Evolutionary conservation across 2,329 filamentous ascomycete genomes (phyloP), one percentile per base, ranked within the genome.

Genomic region (Exophiala bonariae): DNA sequence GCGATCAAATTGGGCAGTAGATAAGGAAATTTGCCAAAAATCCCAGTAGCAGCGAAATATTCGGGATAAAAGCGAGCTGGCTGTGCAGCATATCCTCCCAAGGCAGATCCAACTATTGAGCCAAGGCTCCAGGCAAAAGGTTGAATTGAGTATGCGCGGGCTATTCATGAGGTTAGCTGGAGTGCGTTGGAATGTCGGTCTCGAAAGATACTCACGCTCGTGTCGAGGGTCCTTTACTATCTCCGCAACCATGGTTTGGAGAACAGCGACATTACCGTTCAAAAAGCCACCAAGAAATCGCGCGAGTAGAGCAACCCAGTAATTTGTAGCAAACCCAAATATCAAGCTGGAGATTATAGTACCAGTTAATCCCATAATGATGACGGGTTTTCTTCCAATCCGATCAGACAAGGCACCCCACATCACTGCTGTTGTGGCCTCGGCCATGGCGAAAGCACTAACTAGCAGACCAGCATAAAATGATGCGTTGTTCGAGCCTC

Each of bases 181-280:
- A n/a, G n/a, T n/a, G n/a, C n/a, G n/a, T n/a, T n/a, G n/a, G n/a
- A n/a, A n/a, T n/a, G n/a, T n/a, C n/a, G n/a, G n/a, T n/a, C n/a
- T n/a, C n/a, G n/a, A n/a, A n/a, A n/a, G n/a, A n/a, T n/a, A 51
- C 62, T 42, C 54, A 65, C 65, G 70, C 47, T 73, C 70, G 46
- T 73, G 69, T 36, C 70, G 67, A 1, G 70, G 70, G 65, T 87
- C 85, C 41, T 77, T 74, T 22, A 89, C 80, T 33, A 86, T 83
- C 64, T 89, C 86, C 1, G 79, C 79, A 35, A 87, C 85, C 78
- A 87, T 84, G 5, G 83, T 87, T 51, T 85, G 72, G 81, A 89
- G 84, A 4, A 89, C 83, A 0, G 84, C 85, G 2, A 87, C 78
- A 61, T 88, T 89, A 2, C 84, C 85, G 61, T 88, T 89, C 37